Percentiles rank a stretch among this genome's conserved stretches.
These are phyloP conservation scores for Calonectria multiphialidica DNA, from an alignment of 2,329 filamentous ascomycete genomes.

Conservation along the genomic window DNA sequence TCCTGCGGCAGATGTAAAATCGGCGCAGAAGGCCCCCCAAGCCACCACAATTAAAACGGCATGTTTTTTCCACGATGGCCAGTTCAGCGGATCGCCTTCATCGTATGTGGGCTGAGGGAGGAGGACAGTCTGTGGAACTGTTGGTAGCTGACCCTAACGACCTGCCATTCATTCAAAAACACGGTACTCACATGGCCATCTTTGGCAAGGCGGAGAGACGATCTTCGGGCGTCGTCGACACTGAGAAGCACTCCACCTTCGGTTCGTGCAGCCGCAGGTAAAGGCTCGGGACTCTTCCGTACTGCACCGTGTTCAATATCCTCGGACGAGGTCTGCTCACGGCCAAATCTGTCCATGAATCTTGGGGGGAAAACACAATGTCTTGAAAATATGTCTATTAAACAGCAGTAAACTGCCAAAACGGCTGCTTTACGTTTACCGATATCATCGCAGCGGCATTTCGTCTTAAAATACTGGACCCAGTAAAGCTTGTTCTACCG, in stretches of 20 bases:
- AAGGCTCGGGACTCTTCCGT: slow-evolving; percentile 8
- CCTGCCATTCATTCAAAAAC: background rate
- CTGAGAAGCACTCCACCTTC: slow-evolving; percentile 28
- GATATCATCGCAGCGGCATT: background rate
- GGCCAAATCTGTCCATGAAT: slow-evolving; percentile 32
- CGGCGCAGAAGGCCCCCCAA: slow-evolving; percentile 32
- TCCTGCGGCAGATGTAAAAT: slow-evolving; percentile 35
- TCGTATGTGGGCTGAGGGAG: slow-evolving; percentile 34
- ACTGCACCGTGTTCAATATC: slow-evolving; percentile 18
- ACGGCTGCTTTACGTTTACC: background rate
- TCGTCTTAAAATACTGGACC: slow-evolving; percentile 27
- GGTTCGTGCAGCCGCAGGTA: slow-evolving; percentile 26
- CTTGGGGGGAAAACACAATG: background rate
- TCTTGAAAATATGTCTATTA: background rate
- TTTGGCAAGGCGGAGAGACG: slow-evolving; percentile 28
- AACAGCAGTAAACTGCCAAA: background rate
- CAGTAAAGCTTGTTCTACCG: background rate
- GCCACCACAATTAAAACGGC: slow-evolving; percentile 31
- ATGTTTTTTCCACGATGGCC: slow-evolving; percentile 36
- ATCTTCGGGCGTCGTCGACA: slow-evolving; percentile 16
- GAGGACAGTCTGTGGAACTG: slow-evolving; percentile 24
- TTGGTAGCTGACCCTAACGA: background rate
- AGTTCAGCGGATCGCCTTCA: slow-evolving; percentile 33
- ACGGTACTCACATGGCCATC: slow-evolving; percentile 30
- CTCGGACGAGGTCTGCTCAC: slow-evolving; percentile 30